Evolutionary conservation across 2,329 filamentous ascomycete genomes (phyloP).

Genomic region (Aureobasidium sp.): DNA sequence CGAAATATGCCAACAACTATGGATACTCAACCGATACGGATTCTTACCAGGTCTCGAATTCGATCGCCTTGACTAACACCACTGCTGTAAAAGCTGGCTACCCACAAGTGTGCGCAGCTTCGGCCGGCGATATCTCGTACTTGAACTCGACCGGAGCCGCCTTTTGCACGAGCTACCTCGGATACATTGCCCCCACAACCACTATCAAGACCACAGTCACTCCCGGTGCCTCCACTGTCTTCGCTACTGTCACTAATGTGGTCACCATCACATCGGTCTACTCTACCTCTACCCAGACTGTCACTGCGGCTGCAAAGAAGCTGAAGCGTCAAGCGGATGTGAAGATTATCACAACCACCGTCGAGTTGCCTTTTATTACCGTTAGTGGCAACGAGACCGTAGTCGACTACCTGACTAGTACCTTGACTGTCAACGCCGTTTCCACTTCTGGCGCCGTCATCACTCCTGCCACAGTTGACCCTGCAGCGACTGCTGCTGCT

Average conservation of each 20-base stretch:
- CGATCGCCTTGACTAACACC: slow-evolving; percentile 13
- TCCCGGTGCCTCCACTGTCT: not conserved
- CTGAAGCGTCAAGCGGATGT: not conserved
- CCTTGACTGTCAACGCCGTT: not conserved
- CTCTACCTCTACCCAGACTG: not conserved
- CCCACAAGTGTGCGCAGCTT: slow-evolving; percentile 8
- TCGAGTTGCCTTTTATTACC: slow-evolving; percentile 4
- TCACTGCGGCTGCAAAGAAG: not conserved
- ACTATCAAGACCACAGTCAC: not conserved
- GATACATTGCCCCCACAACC: not conserved
- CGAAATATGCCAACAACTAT: slow-evolving; percentile 19
- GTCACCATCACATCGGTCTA: not conserved
- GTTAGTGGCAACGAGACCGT: not conserved
- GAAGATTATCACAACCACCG: not conserved
- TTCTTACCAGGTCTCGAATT: slow-evolving; percentile 16
- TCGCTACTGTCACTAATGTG: not conserved
- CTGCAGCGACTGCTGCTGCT: not conserved
- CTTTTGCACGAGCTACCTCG: slow-evolving; percentile 4
- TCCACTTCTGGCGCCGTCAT: slow-evolving; percentile 1
- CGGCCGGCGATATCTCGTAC: not conserved
- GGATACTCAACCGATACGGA: slow-evolving; percentile 15
- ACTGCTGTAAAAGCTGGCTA: slow-evolving; percentile 11
- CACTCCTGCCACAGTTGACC: not conserved
- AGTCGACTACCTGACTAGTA: not conserved
- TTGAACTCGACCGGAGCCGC: not conserved